Evolutionary conservation across 2,329 filamentous ascomycete species (phyloP).

Genomic region (Pseudocercospora eumusae): DNA sequence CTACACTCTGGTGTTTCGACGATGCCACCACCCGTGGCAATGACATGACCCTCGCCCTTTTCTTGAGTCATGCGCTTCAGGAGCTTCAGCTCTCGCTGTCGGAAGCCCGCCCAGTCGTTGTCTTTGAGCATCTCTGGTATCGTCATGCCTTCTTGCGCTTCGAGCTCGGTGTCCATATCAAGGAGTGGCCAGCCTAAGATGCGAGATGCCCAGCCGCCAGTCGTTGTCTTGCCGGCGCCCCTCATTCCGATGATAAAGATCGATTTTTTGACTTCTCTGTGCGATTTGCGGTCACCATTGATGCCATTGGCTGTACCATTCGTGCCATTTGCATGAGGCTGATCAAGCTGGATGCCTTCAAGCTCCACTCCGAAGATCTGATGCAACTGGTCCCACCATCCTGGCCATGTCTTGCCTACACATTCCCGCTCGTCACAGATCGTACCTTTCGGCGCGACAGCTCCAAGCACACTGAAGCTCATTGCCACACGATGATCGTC

Average conservation of each 20-base stretch:
- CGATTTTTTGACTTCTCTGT: conserved; percentile 57
- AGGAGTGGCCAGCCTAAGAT: conserved; percentile 75
- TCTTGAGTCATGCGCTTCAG: conserved; percentile 73
- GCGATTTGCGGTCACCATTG: conserved; percentile 36
- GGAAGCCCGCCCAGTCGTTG: conserved; percentile 85
- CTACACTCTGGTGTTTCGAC: conserved; percentile 83
- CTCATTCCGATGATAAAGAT: conserved; percentile 97
- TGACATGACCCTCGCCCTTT: conserved; percentile 73
- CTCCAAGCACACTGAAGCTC: conserved; percentile 90
- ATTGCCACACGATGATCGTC: conserved; percentile 98
- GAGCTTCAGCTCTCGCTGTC: conserved; percentile 73
- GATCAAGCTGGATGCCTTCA: conserved; percentile 67
- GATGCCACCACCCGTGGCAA: conserved; percentile 91
- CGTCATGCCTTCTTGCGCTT: conserved; percentile 68
- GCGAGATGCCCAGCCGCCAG: conserved; percentile 79
- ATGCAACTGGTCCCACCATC: conserved; percentile 92
- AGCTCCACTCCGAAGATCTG: conserved; percentile 74
- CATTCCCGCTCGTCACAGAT: conserved; percentile 88
- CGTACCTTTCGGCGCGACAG: conserved; percentile 69
- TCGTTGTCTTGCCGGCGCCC: conserved; percentile 93
- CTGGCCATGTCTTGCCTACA: conserved; percentile 96
- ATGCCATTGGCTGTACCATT: conserved; percentile 43
- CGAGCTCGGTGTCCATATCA: conserved; percentile 86
- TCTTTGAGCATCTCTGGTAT: conserved; percentile 84
- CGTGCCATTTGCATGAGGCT: conserved; percentile 30